phyloP scores from a whole-genome alignment of 2,329 filamentous ascomycete genomes.

The Diaporthe vexans region DNA sequence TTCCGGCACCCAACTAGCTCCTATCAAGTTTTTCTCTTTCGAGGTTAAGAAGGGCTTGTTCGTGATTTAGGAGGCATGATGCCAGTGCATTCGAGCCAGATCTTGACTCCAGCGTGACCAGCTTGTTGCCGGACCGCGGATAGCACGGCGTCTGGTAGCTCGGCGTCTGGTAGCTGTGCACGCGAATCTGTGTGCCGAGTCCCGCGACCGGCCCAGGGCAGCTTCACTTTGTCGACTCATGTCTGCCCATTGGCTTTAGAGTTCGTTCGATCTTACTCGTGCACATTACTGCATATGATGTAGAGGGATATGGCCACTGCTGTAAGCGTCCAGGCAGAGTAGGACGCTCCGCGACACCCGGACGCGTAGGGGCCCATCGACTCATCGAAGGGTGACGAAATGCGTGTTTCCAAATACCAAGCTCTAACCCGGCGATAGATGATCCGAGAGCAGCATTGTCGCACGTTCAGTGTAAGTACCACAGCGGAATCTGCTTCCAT shows the following conservation, averaged over 20 bases:
- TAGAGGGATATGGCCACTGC: neutral
- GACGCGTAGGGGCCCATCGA: slow-evolving; percentile 1
- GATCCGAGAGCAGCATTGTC: slow-evolving; percentile 16
- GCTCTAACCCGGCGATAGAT: slow-evolving; percentile 20
- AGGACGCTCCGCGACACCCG: neutral
- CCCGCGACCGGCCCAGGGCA: neutral
- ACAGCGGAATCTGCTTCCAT: neutral
- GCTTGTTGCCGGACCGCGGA: neutral
- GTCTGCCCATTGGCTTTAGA: neutral
- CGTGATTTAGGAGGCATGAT: neutral
- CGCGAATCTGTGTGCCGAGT: neutral
- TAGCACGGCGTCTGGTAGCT: neutral
- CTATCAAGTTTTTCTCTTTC: slow-evolving; percentile 1
- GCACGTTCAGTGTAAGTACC: neutral
- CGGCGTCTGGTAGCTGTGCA: neutral
- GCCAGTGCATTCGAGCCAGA: neutral
- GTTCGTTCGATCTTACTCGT: slow-evolving; percentile 9
- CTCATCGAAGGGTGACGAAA: neutral
- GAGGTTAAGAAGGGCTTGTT: neutral
- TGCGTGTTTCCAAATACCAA: slow-evolving; percentile 18
- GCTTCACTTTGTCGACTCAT: slow-evolving; percentile 7
- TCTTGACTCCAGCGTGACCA: neutral
- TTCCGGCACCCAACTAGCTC: neutral
- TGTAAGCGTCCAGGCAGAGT: neutral
- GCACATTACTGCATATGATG: neutral